Evolutionary conservation across 2,329 filamentous ascomycete species (phyloP).

Genomic region (Westerdykella aurantiaca): DNA sequence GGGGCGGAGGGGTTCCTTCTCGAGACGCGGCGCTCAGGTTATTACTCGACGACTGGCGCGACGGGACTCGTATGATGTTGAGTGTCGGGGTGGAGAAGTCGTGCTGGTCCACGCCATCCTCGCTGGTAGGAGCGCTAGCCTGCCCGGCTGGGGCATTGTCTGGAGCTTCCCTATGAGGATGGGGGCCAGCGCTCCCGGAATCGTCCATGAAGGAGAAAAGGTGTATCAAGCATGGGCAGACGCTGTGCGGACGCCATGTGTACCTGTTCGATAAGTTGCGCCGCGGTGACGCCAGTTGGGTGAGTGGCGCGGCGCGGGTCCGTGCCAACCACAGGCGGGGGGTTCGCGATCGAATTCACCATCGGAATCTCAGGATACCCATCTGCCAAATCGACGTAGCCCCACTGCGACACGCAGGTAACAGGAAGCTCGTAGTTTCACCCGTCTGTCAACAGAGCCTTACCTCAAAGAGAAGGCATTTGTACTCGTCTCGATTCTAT

Average conservation of each 20-base stretch:
- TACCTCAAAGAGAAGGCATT: too few relatives aligned
- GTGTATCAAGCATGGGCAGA: conserved; percentile 14
- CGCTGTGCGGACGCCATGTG: background rate
- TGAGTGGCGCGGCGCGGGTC: too few relatives aligned
- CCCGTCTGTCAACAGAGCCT: too few relatives aligned
- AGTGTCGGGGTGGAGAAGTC: conserved; percentile 33
- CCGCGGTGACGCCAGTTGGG: too few relatives aligned
- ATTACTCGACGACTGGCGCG: conserved; percentile 22
- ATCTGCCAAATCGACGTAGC: too few relatives aligned
- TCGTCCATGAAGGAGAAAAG: conserved; percentile 22
- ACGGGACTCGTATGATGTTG: conserved; percentile 25
- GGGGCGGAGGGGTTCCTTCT: conserved; percentile 50
- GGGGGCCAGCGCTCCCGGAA: conserved; percentile 22
- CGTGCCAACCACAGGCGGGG: too few relatives aligned
- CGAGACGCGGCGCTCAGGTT: conserved; percentile 22
- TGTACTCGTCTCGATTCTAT: too few relatives aligned
- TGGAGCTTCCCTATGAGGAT: conserved; percentile 11
- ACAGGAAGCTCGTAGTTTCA: too few relatives aligned
- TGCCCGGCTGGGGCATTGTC: conserved; percentile 9
- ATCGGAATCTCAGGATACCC: too few relatives aligned
- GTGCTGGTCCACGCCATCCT: conserved; percentile 19
- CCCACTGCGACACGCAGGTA: too few relatives aligned
- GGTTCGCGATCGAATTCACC: too few relatives aligned
- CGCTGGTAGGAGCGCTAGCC: conserved; percentile 20
- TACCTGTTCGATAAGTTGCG: too few relatives aligned